Percentiles rank a stretch among this genome's conserved stretches.
Evolutionary conservation across 1,284 basidiomycete species (phyloP).

Genomic region (Marasmius tenuissimus): DNA sequence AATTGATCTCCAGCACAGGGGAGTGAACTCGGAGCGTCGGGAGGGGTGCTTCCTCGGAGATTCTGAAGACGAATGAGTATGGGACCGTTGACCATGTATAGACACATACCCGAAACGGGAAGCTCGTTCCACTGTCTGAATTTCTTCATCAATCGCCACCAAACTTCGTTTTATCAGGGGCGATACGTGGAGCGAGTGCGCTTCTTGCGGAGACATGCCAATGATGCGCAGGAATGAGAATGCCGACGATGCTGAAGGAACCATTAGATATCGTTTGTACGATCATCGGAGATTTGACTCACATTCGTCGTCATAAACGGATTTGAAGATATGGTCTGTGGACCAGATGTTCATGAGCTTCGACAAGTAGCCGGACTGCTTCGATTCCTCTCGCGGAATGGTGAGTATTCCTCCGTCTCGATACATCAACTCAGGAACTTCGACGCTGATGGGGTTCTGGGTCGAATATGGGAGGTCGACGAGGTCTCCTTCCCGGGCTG

Average conservation of each 20-base stretch:
- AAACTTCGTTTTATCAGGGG: slow-evolving; percentile 58
- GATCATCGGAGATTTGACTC: slow-evolving; percentile 21
- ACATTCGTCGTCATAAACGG: slow-evolving; percentile 69
- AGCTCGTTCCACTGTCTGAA: slow-evolving; percentile 37
- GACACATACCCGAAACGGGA: slow-evolving; percentile 47
- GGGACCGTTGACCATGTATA: background rate
- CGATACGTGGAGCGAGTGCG: slow-evolving; percentile 57
- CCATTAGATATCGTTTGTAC: background rate
- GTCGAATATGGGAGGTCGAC: slow-evolving; percentile 85
- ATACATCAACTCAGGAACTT: slow-evolving; percentile 79
- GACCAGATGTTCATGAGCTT: slow-evolving; percentile 93
- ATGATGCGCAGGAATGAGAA: slow-evolving; percentile 83
- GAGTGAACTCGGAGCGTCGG: slow-evolving; percentile 12
- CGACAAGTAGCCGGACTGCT: slow-evolving; percentile 62
- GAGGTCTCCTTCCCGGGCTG: slow-evolving; percentile 85
- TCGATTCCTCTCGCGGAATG: slow-evolving; percentile 61
- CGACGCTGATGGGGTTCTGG: slow-evolving; percentile 82
- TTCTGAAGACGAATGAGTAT: background rate
- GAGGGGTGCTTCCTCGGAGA: background rate
- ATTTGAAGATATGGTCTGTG: slow-evolving; percentile 75
- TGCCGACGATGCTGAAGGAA: slow-evolving; percentile 38
- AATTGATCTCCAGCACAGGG: slow-evolving; percentile 35
- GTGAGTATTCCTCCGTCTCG: slow-evolving; percentile 76
- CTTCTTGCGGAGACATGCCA: slow-evolving; percentile 62
- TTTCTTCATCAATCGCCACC: slow-evolving; percentile 47